Percentiles rank a stretch among this genome's conserved stretches.
These are phyloP conservation scores for Cyclospora cayetanensis DNA, from an alignment of 169 alveolate species.

Conservation along the genomic window DNA sequence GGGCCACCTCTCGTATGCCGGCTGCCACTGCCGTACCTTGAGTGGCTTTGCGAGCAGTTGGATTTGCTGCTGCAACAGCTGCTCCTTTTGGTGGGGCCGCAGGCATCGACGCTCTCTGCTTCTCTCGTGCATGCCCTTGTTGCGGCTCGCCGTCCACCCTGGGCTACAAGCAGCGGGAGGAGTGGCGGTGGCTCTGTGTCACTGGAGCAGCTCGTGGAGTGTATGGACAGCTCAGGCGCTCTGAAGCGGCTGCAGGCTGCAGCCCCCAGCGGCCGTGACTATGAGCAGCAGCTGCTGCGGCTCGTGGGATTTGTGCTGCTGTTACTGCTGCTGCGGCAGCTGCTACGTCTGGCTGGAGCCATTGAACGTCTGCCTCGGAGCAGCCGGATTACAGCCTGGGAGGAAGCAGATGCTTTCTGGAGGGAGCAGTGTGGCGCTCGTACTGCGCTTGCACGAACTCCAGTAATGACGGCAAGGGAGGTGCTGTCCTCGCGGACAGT, in stretches of 20 bases:
- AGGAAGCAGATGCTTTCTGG: constrained; percentile 20
- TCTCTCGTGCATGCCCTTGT: constrained; percentile 50
- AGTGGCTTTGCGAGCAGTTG: constrained; percentile 34
- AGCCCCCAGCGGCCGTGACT: background rate
- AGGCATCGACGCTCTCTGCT: constrained; percentile 34
- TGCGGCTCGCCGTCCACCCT: constrained; percentile 22
- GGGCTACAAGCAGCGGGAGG: background rate
- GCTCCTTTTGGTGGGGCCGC: constrained; percentile 40
- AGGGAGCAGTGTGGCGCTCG: no score
- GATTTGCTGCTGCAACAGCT: constrained; percentile 53
- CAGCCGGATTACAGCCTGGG: constrained; percentile 31
- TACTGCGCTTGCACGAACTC: no score
- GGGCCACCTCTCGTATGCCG: constrained; percentile 40
- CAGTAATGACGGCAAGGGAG: no score
- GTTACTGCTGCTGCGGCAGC: constrained; percentile 48
- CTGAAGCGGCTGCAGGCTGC: constrained; percentile 22
- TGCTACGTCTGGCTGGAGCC: constrained; percentile 23
- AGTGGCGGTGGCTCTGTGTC: background rate
- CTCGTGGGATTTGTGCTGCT: constrained; percentile 52
- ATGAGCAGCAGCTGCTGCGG: constrained; percentile 45
- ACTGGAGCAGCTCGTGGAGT: constrained; percentile 19
- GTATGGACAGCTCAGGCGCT: constrained; percentile 24
- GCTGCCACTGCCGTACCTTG: constrained; percentile 52
- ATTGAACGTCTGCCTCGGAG: constrained; percentile 41
- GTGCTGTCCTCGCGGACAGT: background rate